A percentile compares a stretch with the other conserved stretches of the same genome.
Conservation (phyloP, 1,284 basidiomycete genomes). For the Megacollybia platyphylla region DNA sequence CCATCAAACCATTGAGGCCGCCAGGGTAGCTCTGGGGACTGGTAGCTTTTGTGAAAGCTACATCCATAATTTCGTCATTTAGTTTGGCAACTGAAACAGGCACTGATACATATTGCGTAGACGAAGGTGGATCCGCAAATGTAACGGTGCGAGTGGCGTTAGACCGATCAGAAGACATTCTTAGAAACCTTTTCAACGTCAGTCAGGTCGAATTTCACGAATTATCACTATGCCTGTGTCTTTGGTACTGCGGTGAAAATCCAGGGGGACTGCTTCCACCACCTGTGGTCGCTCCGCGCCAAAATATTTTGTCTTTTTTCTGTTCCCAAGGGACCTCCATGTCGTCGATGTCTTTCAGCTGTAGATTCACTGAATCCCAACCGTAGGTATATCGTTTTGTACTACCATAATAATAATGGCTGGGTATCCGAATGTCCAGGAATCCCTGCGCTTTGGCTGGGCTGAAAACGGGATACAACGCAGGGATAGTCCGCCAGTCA, state of each 20-base stretch:
- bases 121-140: slow-evolving; percentile 59
- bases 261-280: slow-evolving; percentile 83
- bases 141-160: slow-evolving; percentile 55
- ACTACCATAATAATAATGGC: slow-evolving; percentile 86
- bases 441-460: slow-evolving; percentile 79
- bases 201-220: neutral
- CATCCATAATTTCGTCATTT: slow-evolving; percentile 79
- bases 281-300: slow-evolving; percentile 87
- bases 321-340: slow-evolving; percentile 79
- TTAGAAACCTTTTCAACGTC: slow-evolving; percentile 46
- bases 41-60: slow-evolving; percentile 75
- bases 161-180: slow-evolving; percentile 58
- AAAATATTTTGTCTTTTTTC: slow-evolving; percentile 65
- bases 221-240: slow-evolving; percentile 50
- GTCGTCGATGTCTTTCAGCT: slow-evolving; percentile 60
- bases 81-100: slow-evolving; percentile 49
- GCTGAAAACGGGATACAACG: slow-evolving; percentile 83
- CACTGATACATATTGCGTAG: slow-evolving; percentile 46
- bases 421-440: slow-evolving; percentile 83
- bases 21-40: slow-evolving; percentile 65
- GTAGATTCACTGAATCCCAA: slow-evolving; percentile 67
- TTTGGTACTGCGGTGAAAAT: slow-evolving; percentile 75
- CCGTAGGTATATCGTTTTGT: slow-evolving; percentile 81
- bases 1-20: slow-evolving; percentile 60
- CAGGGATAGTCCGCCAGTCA: slow-evolving; percentile 81